Evolutionary conservation across 805 yeast species (phyloP), one percentile per base, ranked within the genome.

Genomic region (Lipomyces lipofer): DNA sequence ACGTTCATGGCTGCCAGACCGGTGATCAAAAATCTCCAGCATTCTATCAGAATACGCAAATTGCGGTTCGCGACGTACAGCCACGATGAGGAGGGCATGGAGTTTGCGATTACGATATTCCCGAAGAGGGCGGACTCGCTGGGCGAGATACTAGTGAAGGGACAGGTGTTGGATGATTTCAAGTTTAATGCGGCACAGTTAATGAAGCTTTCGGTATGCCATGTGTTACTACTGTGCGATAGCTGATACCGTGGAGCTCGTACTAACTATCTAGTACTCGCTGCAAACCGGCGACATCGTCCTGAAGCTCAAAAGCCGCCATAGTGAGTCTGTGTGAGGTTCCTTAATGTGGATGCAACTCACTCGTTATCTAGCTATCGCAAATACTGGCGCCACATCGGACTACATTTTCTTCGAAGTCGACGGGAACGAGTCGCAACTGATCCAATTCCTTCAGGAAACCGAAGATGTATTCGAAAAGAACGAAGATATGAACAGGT

Each of bases 91-190:
- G 24, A 9, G 5, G 33, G 15, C 6, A 12, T 52, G 29, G 28
- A 33, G 17, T 25, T 56, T 13, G 38, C 38, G 15, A 43, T 56
- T 24, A 49, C 43, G 4, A 43, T 43, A 6, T 22, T 38, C 25
- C 54, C 60, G 6, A 52, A 49, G 21, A 29, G 58, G 12, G 28
- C 29, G 8, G 58, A 52, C 24, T 47, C 60, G 8, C 15, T 29
- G n/a, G 15, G 49, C 8, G 42, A 49, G 2, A 39, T 56, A 24
- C 28, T 44, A 4, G 15, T 38, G 3, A 39, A 38, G 4, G 42
- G 25, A 10, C 17, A 32, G 22, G 40, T 22, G 9, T n/a, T 49
- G 32, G 49, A 40, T 3, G 54, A 44, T 19, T 21, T 56, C 38
- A 33, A 10, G 10, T 48, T 53, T 21, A 32, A 15, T 3, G 25